phyloP scores from a whole-genome alignment of 208 protist species.

The Trypanosoma conorhini region DNA sequence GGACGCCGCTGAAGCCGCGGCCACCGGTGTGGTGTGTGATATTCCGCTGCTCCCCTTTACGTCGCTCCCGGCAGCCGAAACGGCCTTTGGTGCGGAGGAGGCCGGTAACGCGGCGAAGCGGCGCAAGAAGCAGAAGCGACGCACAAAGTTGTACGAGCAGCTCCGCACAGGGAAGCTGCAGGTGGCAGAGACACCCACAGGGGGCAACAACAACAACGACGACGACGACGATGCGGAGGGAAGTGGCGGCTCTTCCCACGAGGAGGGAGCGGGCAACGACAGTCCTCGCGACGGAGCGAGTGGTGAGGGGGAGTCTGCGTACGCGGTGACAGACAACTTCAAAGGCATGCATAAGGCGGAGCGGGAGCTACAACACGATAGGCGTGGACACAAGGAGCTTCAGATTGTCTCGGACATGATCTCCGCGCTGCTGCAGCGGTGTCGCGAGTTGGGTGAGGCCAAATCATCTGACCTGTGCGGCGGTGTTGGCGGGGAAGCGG shows the following conservation, averaged over 20 bases:
- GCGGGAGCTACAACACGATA: conserved; percentile 44
- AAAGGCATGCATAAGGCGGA: conserved; percentile 73
- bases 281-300: neutral
- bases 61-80: conserved; percentile 56
- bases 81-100: conserved; percentile 36
- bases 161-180: conserved; percentile 63
- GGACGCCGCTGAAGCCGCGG: conserved; percentile 9
- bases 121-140: conserved; percentile 53
- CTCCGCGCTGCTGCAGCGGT: conserved; percentile 50
- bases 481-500: neutral
- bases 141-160: conserved; percentile 75
- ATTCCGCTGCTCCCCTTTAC: conserved; percentile 83
- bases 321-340: conserved; percentile 61
- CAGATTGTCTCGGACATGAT: conserved; percentile 70
- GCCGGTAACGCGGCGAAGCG: conserved; percentile 19
- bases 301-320: conserved; percentile 28
- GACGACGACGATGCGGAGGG: conserved; percentile 27
- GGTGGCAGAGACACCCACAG: conserved; percentile 6
- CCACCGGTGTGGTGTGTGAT: conserved; percentile 17
- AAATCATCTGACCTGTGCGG: neutral
- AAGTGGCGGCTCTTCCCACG: conserved; percentile 18
- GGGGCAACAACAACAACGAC: conserved; percentile 20
- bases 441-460: conserved; percentile 32
- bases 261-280: conserved; percentile 19
- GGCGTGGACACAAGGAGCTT: conserved; percentile 58